Evolutionary conservation across 140 eudicot species (phyloP).

Genomic region (Stevia rebaudiana): DNA sequence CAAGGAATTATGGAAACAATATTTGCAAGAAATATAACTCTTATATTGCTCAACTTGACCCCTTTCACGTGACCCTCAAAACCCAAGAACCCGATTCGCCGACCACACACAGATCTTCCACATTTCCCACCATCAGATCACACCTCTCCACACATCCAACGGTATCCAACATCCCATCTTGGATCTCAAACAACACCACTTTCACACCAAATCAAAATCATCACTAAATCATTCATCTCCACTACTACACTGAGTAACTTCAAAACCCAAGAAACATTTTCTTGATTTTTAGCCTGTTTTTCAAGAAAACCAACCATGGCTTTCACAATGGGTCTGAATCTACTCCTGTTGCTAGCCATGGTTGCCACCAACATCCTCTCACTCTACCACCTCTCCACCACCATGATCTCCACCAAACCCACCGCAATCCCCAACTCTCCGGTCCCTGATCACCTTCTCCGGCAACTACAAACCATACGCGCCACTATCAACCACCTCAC

Average conservation of each 20-base stretch:
- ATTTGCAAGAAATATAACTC: neutral
- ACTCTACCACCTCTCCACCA: conserved; percentile 93
- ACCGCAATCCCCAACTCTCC: conserved; percentile 45
- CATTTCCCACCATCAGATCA: conserved; percentile 23
- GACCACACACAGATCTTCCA: conserved; percentile 8
- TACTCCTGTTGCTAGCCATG: conserved; percentile 74
- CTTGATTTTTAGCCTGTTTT: neutral
- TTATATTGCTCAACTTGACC: neutral
- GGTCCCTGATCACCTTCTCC: conserved; percentile 77
- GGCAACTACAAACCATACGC: conserved; percentile 71
- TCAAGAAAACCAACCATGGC: conserved; percentile 36
- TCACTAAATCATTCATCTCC: neutral
- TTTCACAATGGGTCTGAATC: conserved; percentile 77
- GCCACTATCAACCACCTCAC: conserved; percentile 99
- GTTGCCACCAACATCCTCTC: conserved; percentile 91
- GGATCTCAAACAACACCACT: conserved; percentile 20
- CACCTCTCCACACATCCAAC: conserved; percentile 21
- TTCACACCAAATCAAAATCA: conserved; percentile 15
- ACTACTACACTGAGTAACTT: neutral
- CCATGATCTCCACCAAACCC: conserved; percentile 47
- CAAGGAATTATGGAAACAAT: neutral
- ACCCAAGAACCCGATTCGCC: conserved; percentile 11
- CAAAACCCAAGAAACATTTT: neutral
- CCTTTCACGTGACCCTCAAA: neutral
- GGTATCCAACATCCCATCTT: conserved; percentile 21